Evolutionary conservation across 2,329 filamentous ascomycete species (phyloP), one percentile per base, ranked within the genome.

Genomic region (Diaporthe nobilis): DNA sequence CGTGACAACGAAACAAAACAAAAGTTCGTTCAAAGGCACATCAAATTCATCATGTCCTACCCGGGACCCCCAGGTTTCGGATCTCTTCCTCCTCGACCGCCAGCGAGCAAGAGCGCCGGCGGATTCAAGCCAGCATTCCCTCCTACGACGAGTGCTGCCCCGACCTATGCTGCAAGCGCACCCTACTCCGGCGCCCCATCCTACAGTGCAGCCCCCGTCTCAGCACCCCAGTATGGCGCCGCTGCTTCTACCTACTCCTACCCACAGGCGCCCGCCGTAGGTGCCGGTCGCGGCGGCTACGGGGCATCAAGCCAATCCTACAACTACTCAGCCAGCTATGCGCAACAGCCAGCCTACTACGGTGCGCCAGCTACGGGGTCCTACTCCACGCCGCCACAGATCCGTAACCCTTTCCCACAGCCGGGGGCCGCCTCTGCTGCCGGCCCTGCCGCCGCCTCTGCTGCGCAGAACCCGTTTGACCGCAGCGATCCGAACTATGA

Each of bases 11-110:
- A 80, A 78, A 81, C 78, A 65, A 76, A 81, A 70, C 65, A 70
- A 78, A 80, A 77, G 77, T 76, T 76, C 74, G 77, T 76, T 77
- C 77, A 80, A 75, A 80, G 81, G 80, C 82, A 80, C 82, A 83
- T 85, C 88, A 83, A 85, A 86, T 92, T 92, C 90, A 92, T 92
- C 90, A 96, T 96, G 94, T 93, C 94, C 86, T 95, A 95, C 90
- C 93, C 94, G 86, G 93, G 93, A 83, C 93, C 94, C 93, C 93
- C 94, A 95, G 94, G 94, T 91, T 87, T 91, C 84, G 82, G 91
- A 60, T 94, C 93, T 80, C 93, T 97, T 53, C 95, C 95, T 79
- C 92, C 94, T 78, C 93, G 94, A 80, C 95, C 94, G 77, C 94
- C 94, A 57, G 90, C 92, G 71, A 87, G 92, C 77, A 85, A 85